phyloP scores from a whole-genome alignment of 306 rosid genomes.

The Dryas alaskensis region DNA sequence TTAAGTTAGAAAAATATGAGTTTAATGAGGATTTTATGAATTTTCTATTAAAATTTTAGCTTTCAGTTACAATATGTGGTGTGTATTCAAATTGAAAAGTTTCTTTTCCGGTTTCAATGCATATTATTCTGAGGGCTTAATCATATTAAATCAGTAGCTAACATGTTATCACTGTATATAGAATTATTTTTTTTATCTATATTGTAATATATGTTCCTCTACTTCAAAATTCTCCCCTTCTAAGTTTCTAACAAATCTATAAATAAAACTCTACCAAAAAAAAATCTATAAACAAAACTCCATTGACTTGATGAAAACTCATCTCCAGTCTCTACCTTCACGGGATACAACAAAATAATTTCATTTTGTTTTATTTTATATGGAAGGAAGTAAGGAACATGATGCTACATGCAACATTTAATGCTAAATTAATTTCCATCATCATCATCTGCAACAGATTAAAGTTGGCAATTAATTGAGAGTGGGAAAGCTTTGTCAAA shows the following conservation, averaged over 20 bases:
- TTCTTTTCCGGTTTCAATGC: neutral
- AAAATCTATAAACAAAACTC: neutral
- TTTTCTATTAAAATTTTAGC: neutral
- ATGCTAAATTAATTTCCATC: constrained; percentile 15
- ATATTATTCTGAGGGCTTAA: too few relatives aligned
- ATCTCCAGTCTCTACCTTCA: neutral
- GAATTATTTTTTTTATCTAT: too few relatives aligned
- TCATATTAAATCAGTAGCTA: too few relatives aligned
- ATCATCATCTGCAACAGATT: neutral
- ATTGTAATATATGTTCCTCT: too few relatives aligned
- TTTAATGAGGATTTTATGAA: too few relatives aligned
- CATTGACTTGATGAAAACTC: neutral
- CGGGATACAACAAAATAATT: neutral
- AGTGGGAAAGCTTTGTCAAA: constrained; percentile 36
- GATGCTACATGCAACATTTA: constrained; percentile 5
- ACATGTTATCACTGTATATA: too few relatives aligned
- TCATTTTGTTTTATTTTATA: neutral
- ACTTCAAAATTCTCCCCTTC: too few relatives aligned
- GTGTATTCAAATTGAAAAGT: neutral
- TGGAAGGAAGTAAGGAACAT: neutral
- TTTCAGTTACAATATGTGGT: neutral
- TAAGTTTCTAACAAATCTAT: too few relatives aligned
- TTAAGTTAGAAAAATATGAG: too few relatives aligned
- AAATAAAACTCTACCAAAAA: neutral
- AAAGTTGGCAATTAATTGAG: constrained; percentile 34